Percentiles rank a stretch among this genome's conserved stretches.
These are phyloP conservation scores for Acidiella bohemica DNA, from an alignment of 495 filamentous ascomycete species.

Conservation along the genomic window DNA sequence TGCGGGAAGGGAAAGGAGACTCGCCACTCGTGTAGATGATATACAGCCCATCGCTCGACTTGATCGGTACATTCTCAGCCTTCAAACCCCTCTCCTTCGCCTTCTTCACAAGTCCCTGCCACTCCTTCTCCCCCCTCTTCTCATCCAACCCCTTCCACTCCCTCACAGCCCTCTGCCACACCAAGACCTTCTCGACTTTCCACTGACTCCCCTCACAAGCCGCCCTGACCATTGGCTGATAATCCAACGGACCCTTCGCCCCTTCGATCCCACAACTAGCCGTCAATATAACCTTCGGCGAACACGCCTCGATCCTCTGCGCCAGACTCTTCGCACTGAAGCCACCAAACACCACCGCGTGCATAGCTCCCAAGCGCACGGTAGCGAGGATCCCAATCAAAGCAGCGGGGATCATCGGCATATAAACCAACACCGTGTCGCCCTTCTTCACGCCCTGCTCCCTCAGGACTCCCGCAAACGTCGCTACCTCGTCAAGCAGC, in stretches of 20 bases:
- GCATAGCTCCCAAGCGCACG: slow-evolving; percentile 70
- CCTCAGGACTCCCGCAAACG: slow-evolving; percentile 65
- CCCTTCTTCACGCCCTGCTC: slow-evolving; percentile 76
- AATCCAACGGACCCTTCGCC: slow-evolving; percentile 56
- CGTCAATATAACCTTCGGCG: slow-evolving; percentile 64
- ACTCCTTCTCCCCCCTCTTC: slow-evolving; percentile 54
- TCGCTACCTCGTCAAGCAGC: slow-evolving; percentile 70
- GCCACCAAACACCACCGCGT: slow-evolving; percentile 85
- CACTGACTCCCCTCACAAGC: slow-evolving; percentile 25
- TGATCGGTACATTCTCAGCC: slow-evolving; percentile 60
- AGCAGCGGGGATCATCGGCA: slow-evolving; percentile 93
- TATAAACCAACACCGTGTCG: slow-evolving; percentile 88
- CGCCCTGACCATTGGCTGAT: slow-evolving; percentile 51
- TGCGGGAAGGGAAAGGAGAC: slow-evolving; percentile 9
- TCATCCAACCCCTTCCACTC: slow-evolving; percentile 56
- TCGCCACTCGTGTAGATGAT: slow-evolving; percentile 74
- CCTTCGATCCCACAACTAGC: slow-evolving; percentile 91
- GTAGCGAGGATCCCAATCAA: slow-evolving; percentile 73
- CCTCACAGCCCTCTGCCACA: slow-evolving; percentile 70
- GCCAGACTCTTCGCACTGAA: slow-evolving; percentile 72
- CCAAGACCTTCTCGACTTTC: slow-evolving; percentile 40
- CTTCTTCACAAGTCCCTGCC: slow-evolving; percentile 61
- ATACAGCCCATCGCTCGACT: slow-evolving; percentile 65
- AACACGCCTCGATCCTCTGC: slow-evolving; percentile 74
- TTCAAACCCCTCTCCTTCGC: slow-evolving; percentile 49